Evolutionary conservation across 2,329 filamentous ascomycete species (phyloP).

Genomic region (Ophiostoma angusticollis): DNA sequence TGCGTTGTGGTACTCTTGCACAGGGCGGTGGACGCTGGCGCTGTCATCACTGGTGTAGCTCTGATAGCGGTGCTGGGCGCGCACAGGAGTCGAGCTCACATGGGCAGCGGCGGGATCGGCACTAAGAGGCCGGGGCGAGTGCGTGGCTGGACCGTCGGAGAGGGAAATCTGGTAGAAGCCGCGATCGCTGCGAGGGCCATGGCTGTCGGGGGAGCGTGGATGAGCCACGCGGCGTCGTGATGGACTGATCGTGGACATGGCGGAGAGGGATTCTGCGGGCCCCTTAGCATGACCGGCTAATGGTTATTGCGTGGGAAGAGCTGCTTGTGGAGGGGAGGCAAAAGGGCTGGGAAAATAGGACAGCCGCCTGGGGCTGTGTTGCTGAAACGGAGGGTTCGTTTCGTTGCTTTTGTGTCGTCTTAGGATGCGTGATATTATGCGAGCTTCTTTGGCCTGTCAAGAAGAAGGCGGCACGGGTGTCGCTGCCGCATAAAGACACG

Average conservation of each 20-base stretch:
- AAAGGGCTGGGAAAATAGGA: neutral
- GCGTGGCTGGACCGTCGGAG: conserved; percentile 1
- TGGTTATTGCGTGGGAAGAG: conserved; percentile 17
- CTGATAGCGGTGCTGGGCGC: neutral
- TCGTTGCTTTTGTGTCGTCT: neutral
- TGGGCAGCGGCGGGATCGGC: no score
- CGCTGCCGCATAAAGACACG: no score
- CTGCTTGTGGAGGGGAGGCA: neutral
- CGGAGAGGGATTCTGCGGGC: no score
- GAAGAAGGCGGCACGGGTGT: no score
- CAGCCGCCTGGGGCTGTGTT: neutral
- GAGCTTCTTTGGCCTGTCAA: no score
- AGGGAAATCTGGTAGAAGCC: conserved; percentile 6
- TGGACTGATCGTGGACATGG: conserved; percentile 5
- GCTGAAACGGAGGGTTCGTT: conserved; percentile 6
- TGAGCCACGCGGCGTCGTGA: no score
- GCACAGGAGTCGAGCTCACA: no score
- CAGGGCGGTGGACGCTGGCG: conserved; percentile 12
- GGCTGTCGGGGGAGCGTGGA: neutral
- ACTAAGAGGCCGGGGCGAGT: neutral
- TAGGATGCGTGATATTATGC: conserved; percentile 7
- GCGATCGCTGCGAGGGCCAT: conserved; percentile 1
- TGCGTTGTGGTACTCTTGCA: conserved; percentile 23
- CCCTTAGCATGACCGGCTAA: conserved; percentile 27
- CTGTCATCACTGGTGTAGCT: conserved; percentile 7